Percentiles rank a stretch among this genome's conserved stretches.
phyloP scores from a whole-genome alignment of 2,329 filamentous ascomycete genomes.

The Pochonia chlamydosporia region DNA sequence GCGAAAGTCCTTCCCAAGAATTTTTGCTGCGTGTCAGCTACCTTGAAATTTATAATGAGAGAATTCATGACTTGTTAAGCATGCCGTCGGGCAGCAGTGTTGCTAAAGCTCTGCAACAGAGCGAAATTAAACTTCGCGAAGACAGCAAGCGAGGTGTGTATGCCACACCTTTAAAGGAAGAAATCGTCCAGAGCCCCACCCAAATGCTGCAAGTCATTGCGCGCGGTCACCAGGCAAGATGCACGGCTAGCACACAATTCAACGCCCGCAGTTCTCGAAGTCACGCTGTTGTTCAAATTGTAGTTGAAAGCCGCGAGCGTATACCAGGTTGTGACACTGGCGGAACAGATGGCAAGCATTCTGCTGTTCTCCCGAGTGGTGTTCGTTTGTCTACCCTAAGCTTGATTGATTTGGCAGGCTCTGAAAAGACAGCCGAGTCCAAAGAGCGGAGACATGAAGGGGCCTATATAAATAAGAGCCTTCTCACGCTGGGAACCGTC shows the following conservation, averaged over 20 bases:
- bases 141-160: slow-evolving; percentile 96
- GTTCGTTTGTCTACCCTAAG: slow-evolving; percentile 93
- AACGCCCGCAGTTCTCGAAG: slow-evolving; percentile 94
- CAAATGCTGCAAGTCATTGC: slow-evolving; percentile 93
- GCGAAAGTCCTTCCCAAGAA: slow-evolving; percentile 90
- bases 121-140: slow-evolving; percentile 95
- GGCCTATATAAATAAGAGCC: slow-evolving; percentile 96
- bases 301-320: slow-evolving; percentile 92
- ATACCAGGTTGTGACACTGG: slow-evolving; percentile 49
- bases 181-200: slow-evolving; percentile 96
- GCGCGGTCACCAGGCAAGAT: slow-evolving; percentile 81
- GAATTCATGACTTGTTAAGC: slow-evolving; percentile 86
- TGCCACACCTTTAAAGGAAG: slow-evolving; percentile 91
- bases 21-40: slow-evolving; percentile 96
- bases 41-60: slow-evolving; percentile 98
- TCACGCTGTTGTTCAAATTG: slow-evolving; percentile 97
- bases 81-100: slow-evolving; percentile 56
- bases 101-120: slow-evolving; percentile 55
- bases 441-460: slow-evolving; percentile 93
- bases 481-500: slow-evolving; percentile 91
- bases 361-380: slow-evolving; percentile 71
- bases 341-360: slow-evolving; percentile 50
- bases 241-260: slow-evolving; percentile 93
- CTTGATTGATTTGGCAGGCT: slow-evolving; percentile 92
- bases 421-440: slow-evolving; percentile 89